Evolutionary conservation across 768 basidiomycete genomes (phyloP).

Genomic region (Boletus tomentosulus): DNA sequence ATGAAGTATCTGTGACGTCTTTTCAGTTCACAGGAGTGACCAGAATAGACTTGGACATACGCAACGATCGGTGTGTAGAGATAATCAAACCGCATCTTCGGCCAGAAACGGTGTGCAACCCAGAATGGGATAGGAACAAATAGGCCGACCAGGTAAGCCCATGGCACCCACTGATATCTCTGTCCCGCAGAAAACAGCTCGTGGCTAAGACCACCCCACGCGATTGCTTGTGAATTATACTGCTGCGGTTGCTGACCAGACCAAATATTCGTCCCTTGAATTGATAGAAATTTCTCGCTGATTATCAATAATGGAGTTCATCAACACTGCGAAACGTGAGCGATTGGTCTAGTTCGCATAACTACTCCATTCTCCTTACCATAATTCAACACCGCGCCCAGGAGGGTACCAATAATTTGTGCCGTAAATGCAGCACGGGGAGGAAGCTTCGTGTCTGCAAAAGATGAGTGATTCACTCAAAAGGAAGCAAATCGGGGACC

Average conservation of each 20-base stretch:
- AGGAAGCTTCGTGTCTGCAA: slow-evolving; percentile 53
- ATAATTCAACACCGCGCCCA: too few relatives aligned
- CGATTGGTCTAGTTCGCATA: too few relatives aligned
- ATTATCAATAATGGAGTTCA: slow-evolving; percentile 53
- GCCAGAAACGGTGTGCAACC: slow-evolving; percentile 35
- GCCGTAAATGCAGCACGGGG: slow-evolving; percentile 62
- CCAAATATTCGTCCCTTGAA: slow-evolving; percentile 46
- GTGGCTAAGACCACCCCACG: slow-evolving; percentile 40
- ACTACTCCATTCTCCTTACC: too few relatives aligned
- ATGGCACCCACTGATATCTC: slow-evolving; percentile 41
- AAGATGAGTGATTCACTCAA: slow-evolving; percentile 36
- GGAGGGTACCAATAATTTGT: too few relatives aligned
- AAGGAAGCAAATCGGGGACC: not conserved
- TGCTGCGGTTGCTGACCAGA: slow-evolving; percentile 30
- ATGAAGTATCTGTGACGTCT: slow-evolving; percentile 32
- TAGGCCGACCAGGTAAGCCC: slow-evolving; percentile 33
- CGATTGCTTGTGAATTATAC: slow-evolving; percentile 33
- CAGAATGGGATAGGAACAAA: slow-evolving; percentile 40
- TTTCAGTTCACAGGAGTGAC: slow-evolving; percentile 4
- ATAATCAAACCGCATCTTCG: slow-evolving; percentile 27
- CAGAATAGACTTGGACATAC: slow-evolving; percentile 6
- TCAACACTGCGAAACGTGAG: slow-evolving; percentile 50
- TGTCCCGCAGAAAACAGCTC: slow-evolving; percentile 30
- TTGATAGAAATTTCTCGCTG: slow-evolving; percentile 48
- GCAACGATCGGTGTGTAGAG: slow-evolving; percentile 33